Evolutionary conservation across 768 basidiomycete species (phyloP), one percentile per base, ranked within the genome.

Genomic region (Dendrothele bispora): DNA sequence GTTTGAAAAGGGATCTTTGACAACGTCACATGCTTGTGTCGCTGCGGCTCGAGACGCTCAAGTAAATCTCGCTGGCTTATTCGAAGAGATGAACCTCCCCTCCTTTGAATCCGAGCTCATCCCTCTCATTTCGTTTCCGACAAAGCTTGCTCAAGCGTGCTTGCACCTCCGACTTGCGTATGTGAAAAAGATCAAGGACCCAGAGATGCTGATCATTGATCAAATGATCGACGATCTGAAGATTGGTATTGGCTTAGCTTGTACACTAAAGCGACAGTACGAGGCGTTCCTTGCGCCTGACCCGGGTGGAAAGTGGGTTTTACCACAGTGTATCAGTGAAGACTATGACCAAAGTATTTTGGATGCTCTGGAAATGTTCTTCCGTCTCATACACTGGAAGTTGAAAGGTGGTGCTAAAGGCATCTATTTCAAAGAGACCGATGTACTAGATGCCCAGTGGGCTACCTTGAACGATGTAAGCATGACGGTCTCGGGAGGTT

Each of bases 351-450:
- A 76, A 17, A 91, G 91, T 2, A 85, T 99, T 46, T 73, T 95
- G 48, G 88, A 95, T 52, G 90, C 91, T 2, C 70, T 98, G 51
- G 78, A 83, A 6, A 84, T 85, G 60, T 95, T 98, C 69, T 99
- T 99, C 77, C 87, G 81, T 60, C 75, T 99, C 28, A 84, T 98
- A 18, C 92, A 95, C 55, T 93, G 88, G 90, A 95, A 98, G 65
- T 76, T 99, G 43, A 95, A 95, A 73, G 88, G 90, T 54, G 91
- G 88, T 17, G 79, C 84, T 50, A 93, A 91, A 63, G 89, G 88
- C 17, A 91, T 95, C 39, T 90, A 95, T 66, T 95, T 98, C 75
- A 93, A 95, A 61, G 97, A 99, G 72, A 97, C 95, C 0, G 95
- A 98, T 63, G 84, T 98, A n/a, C 76, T 99, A 29, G 95, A 99